phyloP scores from a whole-genome alignment of 2,329 filamentous ascomycete genomes.

The Aaosphaeria pasadenensis region DNA sequence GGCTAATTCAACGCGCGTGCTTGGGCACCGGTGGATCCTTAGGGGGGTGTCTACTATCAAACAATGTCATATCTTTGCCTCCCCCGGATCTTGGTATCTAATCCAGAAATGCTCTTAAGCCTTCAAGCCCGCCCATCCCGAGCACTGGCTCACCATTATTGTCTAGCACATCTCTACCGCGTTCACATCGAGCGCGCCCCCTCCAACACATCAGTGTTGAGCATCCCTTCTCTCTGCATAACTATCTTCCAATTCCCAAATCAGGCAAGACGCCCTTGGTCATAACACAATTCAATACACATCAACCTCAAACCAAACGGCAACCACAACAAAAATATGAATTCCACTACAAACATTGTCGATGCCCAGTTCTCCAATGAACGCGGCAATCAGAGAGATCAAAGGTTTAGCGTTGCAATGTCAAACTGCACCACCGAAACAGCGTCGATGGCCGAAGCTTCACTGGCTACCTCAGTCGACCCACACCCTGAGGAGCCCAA shows the following conservation, averaged over 20 bases:
- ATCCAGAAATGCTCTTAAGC: slow-evolving; percentile 19
- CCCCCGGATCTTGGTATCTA: slow-evolving; percentile 13
- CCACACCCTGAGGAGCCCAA: slow-evolving; percentile 26
- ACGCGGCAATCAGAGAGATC: slow-evolving; percentile 18
- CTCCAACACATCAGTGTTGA: slow-evolving; percentile 18
- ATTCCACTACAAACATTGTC: neutral
- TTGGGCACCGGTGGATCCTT: slow-evolving; percentile 19
- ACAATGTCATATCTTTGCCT: slow-evolving; percentile 10
- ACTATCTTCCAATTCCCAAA: too few species aligned
- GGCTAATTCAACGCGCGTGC: slow-evolving; percentile 20
- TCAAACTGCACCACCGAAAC: slow-evolving; percentile 20
- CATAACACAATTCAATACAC: too few species aligned
- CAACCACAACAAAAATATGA: neutral
- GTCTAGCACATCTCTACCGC: neutral
- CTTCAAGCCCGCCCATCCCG: neutral
- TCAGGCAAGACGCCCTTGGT: too few species aligned
- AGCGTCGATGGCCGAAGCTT: slow-evolving; percentile 20
- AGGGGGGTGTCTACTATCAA: slow-evolving; percentile 12
- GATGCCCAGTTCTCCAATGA: slow-evolving; percentile 7
- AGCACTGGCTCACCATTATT: neutral
- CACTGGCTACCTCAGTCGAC: slow-evolving; percentile 5
- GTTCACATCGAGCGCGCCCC: slow-evolving; percentile 8
- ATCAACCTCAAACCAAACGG: too few species aligned
- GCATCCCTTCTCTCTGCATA: slow-evolving; percentile 3
- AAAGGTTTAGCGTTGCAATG: slow-evolving; percentile 17